A percentile compares a stretch with the other conserved stretches of the same genome.
Evolutionary conservation across 495 filamentous ascomycete genomes (phyloP).

Genomic region (Entonaema liquescens): DNA sequence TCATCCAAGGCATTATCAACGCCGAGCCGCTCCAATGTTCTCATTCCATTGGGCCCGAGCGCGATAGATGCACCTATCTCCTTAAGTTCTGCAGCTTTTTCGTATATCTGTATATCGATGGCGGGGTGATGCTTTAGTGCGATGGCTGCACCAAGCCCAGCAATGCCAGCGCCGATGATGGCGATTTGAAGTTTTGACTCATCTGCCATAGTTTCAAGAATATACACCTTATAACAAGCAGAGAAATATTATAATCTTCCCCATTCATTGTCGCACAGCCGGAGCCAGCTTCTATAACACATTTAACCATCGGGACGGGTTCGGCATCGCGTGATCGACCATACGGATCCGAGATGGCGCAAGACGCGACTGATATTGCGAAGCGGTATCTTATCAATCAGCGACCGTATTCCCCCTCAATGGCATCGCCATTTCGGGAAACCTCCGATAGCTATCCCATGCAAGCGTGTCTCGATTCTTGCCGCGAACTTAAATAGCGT

Average conservation of each 20-base stretch:
- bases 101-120: conserved; percentile 56
- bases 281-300: neutral
- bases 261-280: neutral
- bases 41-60: conserved; percentile 61
- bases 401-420: conserved; percentile 17
- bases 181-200: conserved; percentile 47
- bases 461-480: conserved; percentile 9
- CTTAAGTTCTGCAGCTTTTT: conserved; percentile 54
- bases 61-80: conserved; percentile 63
- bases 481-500: neutral
- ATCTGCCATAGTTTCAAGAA: conserved; percentile 10
- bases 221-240: neutral
- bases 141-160: conserved; percentile 57
- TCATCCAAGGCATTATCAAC: conserved; percentile 53
- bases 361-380: conserved; percentile 25
- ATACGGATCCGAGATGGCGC: conserved; percentile 32
- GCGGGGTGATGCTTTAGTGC: conserved; percentile 50
- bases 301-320: conserved; percentile 16
- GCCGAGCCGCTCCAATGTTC: conserved; percentile 57
- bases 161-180: conserved; percentile 60
- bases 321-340: conserved; percentile 15
- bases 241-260: neutral
- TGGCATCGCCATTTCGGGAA: conserved; percentile 11
- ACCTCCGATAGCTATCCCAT: conserved; percentile 7
- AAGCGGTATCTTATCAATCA: conserved; percentile 22